Conservation (phyloP, 805 yeast species). For the Metschnikowia colocasiae region DNA sequence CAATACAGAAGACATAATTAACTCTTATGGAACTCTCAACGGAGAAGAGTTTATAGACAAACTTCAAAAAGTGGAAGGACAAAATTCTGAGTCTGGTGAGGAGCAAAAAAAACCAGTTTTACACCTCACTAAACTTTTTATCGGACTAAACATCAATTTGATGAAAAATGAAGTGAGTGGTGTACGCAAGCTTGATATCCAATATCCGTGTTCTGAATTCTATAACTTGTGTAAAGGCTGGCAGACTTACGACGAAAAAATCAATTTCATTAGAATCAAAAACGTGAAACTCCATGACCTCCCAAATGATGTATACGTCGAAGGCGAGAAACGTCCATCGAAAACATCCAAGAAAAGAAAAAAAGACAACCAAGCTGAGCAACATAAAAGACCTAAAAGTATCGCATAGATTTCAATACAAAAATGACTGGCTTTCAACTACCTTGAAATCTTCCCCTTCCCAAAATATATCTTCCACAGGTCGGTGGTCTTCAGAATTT, state of each 20-base stretch:
- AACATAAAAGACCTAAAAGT: constrained; percentile 4
- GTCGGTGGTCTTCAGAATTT: neutral
- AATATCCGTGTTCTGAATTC: constrained; percentile 86
- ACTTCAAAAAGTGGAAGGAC: neutral
- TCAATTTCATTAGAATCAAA: constrained; percentile 56
- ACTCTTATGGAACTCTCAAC: constrained; percentile 57
- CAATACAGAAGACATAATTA: constrained; percentile 50
- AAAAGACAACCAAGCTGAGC: constrained; percentile 13
- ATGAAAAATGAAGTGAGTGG: constrained; percentile 1
- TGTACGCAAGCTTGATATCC: constrained; percentile 63
- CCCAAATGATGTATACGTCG: constrained; percentile 76
- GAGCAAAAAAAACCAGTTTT: constrained; percentile 14
- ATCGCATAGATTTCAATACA: constrained; percentile 2
- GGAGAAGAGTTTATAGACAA: constrained; percentile 39
- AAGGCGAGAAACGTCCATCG: constrained; percentile 75
- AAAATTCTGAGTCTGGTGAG: constrained; percentile 1
- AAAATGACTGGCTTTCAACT: neutral
- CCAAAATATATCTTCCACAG: constrained; percentile 9
- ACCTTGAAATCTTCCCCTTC: neutral
- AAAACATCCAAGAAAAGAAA: constrained; percentile 40
- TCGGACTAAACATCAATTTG: constrained; percentile 60
- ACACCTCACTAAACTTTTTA: constrained; percentile 49
- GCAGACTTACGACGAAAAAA: constrained; percentile 59
- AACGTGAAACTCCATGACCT: constrained; percentile 75
- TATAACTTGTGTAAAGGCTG: constrained; percentile 75